Evolutionary conservation across 768 basidiomycete species (phyloP).

Genomic region (Boletellus sp.): DNA sequence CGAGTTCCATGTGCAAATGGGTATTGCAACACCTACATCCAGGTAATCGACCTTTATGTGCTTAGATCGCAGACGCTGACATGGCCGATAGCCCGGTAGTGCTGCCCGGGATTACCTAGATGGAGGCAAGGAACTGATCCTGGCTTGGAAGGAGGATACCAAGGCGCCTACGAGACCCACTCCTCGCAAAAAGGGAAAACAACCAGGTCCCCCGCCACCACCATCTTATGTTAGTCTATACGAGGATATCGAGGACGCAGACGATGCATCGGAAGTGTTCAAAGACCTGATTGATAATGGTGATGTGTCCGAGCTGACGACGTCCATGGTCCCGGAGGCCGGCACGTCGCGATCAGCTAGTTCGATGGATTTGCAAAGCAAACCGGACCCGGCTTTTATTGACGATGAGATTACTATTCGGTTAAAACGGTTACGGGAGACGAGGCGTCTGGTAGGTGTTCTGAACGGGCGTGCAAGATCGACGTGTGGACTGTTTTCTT

Average conservation of each 20-base stretch:
- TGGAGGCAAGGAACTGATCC: conserved; percentile 14
- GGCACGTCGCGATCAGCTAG: conserved; percentile 7
- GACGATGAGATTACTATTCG: conserved; percentile 13
- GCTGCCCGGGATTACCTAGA: conserved; percentile 21
- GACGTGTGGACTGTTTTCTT: neutral
- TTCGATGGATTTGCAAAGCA: neutral
- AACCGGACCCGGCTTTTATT: neutral
- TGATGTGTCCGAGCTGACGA: conserved; percentile 1
- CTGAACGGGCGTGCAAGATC: neutral
- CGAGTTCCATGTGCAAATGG: conserved; percentile 47
- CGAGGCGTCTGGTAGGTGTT: conserved; percentile 18
- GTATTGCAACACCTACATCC: conserved; percentile 50
- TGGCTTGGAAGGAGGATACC: conserved; percentile 25
- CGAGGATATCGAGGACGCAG: conserved; percentile 29
- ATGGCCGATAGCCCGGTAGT: conserved; percentile 11
- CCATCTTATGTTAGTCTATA: conserved; percentile 15
- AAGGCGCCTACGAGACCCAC: conserved; percentile 5
- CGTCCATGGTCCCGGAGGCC: conserved; percentile 6
- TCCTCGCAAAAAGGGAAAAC: conserved; percentile 22
- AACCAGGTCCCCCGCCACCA: conserved; percentile 1
- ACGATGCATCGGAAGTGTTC: conserved; percentile 14
- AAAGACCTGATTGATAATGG: conserved; percentile 8
- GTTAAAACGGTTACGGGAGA: conserved; percentile 17
- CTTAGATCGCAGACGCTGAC: neutral
- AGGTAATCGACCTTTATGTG: conserved; percentile 32